These are phyloP conservation scores for Amniculicola lignicola DNA, from an alignment of 495 filamentous ascomycete species.

Conservation along the genomic window DNA sequence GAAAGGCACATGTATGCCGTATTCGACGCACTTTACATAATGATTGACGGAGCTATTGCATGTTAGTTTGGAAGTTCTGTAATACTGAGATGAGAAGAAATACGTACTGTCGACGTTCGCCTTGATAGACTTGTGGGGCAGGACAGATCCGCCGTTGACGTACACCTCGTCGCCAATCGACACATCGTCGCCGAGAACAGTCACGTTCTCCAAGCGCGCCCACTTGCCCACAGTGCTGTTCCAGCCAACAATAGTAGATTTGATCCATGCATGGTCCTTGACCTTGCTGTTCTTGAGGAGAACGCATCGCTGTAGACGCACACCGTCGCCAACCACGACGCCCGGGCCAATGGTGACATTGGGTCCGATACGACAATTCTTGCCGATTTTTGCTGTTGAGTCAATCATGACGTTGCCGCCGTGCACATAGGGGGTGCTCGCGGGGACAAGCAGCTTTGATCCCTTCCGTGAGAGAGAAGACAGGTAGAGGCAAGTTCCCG, in stretches of 20 bases:
- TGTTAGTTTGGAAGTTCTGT: slow-evolving; percentile 2
- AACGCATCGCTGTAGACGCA: slow-evolving; percentile 90
- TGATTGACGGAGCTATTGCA: slow-evolving; percentile 27
- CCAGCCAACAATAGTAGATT: slow-evolving; percentile 99
- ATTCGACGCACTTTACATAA: slow-evolving; percentile 26
- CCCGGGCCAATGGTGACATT: slow-evolving; percentile 97
- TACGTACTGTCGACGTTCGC: slow-evolving; percentile 81
- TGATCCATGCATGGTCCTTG: slow-evolving; percentile 99
- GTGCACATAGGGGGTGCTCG: slow-evolving; percentile 77
- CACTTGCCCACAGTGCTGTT: slow-evolving; percentile 94
- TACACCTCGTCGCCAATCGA: slow-evolving; percentile 98
- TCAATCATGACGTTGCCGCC: slow-evolving; percentile 97
- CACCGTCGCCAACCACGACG: slow-evolving; percentile 92
- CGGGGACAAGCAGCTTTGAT: slow-evolving; percentile 75
- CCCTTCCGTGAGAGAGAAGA: slow-evolving; percentile 89
- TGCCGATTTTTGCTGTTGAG: slow-evolving; percentile 91
- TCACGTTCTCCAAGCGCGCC: slow-evolving; percentile 96
- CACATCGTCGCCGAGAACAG: slow-evolving; percentile 97
- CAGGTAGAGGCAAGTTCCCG: slow-evolving; percentile 94
- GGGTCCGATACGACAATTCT: slow-evolving; percentile 96
- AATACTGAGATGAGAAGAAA: neutral
- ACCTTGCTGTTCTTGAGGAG: slow-evolving; percentile 85
- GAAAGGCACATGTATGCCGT: neutral
- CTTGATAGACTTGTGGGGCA: slow-evolving; percentile 99
- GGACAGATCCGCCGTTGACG: slow-evolving; percentile 93